Evolutionary conservation across 768 basidiomycete genomes (phyloP).

Genomic region (Termitomyces sp.): DNA sequence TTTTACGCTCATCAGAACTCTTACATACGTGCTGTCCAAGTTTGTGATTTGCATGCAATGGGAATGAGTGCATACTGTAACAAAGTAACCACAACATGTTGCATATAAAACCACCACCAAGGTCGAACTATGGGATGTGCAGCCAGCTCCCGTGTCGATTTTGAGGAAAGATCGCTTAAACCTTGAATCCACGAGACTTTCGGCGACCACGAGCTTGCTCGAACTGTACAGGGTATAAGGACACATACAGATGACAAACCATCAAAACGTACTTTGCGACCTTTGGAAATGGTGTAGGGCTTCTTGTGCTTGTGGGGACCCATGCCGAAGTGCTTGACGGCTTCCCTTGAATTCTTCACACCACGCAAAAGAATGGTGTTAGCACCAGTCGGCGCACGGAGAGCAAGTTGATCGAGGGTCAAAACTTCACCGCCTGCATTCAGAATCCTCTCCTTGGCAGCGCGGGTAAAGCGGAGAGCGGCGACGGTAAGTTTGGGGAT

Average conservation of each 20-base stretch:
- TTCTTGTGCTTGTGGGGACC: conserved; percentile 99
- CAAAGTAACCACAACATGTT: conserved; percentile 23
- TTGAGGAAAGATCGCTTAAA: conserved; percentile 44
- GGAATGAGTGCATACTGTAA: conserved; percentile 21
- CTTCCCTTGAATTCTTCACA: conserved; percentile 89
- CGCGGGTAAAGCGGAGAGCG: conserved; percentile 90
- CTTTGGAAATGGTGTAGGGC: conserved; percentile 93
- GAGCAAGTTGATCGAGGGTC: conserved; percentile 95
- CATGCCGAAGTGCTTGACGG: conserved; percentile 98
- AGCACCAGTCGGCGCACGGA: conserved; percentile 89
- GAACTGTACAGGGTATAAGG: conserved; percentile 46
- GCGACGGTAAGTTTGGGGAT: conserved; percentile 91
- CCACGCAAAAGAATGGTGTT: conserved; percentile 95
- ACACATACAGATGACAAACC: not conserved
- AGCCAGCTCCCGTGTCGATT: conserved; percentile 16
- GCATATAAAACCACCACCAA: conserved; percentile 26
- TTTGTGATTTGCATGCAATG: conserved; percentile 14
- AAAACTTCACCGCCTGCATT: conserved; percentile 92
- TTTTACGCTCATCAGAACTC: not conserved
- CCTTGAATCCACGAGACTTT: conserved; percentile 97
- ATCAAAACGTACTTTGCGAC: conserved; percentile 67
- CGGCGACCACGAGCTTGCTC: conserved; percentile 98
- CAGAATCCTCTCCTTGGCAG: conserved; percentile 91
- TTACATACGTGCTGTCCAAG: conserved; percentile 6
- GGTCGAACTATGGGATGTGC: conserved; percentile 15